phyloP scores from a whole-genome alignment of 2,329 filamentous ascomycete species.

The Phialophora verrucosa region DNA sequence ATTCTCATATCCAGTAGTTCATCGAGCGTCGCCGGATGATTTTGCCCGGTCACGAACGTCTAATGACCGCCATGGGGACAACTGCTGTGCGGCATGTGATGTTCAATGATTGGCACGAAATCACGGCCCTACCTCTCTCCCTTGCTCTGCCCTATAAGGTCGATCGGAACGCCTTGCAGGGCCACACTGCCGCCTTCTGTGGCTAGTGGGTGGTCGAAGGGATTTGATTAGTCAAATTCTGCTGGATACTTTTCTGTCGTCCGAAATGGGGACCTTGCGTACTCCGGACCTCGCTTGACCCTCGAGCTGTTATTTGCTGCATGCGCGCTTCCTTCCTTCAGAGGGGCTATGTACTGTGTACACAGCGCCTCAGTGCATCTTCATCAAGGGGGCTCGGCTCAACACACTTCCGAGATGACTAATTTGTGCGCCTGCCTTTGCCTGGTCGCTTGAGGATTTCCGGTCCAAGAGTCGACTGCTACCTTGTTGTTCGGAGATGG shows the following conservation, averaged over 20 bases:
- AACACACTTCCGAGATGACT: constrained; percentile 13
- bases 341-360: neutral
- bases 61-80: neutral
- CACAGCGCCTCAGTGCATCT: neutral
- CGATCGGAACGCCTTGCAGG: constrained; percentile 1
- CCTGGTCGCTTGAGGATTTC: neutral
- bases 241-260: neutral
- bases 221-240: neutral
- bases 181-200: neutral
- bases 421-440: constrained; percentile 1
- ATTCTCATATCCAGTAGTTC: neutral
- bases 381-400: constrained; percentile 4
- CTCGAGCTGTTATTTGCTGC: neutral
- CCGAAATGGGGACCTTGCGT: neutral
- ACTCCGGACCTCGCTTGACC: neutral
- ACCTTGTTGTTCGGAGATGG: neutral
- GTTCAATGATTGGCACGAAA: neutral
- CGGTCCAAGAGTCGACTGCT: neutral
- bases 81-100: neutral
- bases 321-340: constrained; percentile 3
- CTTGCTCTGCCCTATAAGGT: constrained; percentile 6
- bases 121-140: constrained; percentile 1
- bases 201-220: neutral
- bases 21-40: neutral
- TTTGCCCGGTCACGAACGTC: neutral